A percentile compares a stretch with the other conserved stretches of the same genome.
These are phyloP conservation scores for Sclerotinia borealis DNA, from an alignment of 2,329 filamentous ascomycete genomes.

Conservation along the genomic window DNA sequence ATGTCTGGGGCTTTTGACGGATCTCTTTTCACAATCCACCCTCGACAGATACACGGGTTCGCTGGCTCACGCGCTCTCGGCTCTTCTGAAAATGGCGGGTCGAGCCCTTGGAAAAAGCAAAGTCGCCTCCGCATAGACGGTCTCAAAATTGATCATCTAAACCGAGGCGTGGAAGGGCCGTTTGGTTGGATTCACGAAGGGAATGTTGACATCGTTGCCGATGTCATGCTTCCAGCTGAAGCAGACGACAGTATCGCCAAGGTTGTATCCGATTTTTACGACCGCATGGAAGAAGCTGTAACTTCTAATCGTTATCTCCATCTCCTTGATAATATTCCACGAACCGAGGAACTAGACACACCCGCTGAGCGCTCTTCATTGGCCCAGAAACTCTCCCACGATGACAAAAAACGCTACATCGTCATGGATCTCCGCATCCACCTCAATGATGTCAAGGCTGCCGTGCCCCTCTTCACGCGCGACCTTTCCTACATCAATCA, in stretches of 20 bases:
- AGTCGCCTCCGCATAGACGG: constrained; percentile 88
- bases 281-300: constrained; percentile 88
- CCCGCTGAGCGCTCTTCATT: constrained; percentile 24
- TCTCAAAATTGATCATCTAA: constrained; percentile 91
- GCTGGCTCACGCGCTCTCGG: constrained; percentile 53
- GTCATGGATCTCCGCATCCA: constrained; percentile 95
- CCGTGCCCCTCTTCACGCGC: constrained; percentile 85
- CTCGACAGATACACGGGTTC: constrained; percentile 78
- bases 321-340: constrained; percentile 46
- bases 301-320: constrained; percentile 64
- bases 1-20: constrained; percentile 95
- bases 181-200: constrained; percentile 98
- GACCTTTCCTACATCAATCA: constrained; percentile 96
- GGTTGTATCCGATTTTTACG: constrained; percentile 95
- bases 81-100: constrained; percentile 53
- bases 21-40: constrained; percentile 95
- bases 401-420: constrained; percentile 68
- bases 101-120: constrained; percentile 88
- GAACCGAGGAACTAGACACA: constrained; percentile 28
- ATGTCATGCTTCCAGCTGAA: constrained; percentile 89
- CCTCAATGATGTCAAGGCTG: constrained; percentile 88
- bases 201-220: constrained; percentile 92
- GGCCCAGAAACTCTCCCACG: constrained; percentile 26
- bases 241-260: constrained; percentile 84
- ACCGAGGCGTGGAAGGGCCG: constrained; percentile 84